A percentile compares a stretch with the other conserved stretches of the same genome.
phyloP scores from a whole-genome alignment of 2,329 filamentous ascomycete genomes.

The Cladosporium sp. region DNA sequence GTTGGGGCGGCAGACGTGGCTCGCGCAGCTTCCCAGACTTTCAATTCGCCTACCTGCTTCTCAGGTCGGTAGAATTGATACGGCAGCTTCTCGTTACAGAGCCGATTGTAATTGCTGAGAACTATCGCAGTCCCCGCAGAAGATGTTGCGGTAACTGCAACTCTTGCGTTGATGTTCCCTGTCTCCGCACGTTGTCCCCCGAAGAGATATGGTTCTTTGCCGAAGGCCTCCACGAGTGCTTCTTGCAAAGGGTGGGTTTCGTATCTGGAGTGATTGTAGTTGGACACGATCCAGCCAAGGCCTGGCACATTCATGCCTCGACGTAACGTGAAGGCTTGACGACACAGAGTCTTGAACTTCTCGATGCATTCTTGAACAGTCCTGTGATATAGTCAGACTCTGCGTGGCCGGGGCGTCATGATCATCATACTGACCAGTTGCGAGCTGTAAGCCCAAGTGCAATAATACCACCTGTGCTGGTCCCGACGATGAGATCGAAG shows the following conservation, averaged over 20 bases:
- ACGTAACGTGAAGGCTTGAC: constrained; percentile 14
- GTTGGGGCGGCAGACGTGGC: constrained; percentile 53
- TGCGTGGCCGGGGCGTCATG: neutral
- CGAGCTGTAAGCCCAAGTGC: constrained; percentile 34
- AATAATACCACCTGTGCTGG: constrained; percentile 36
- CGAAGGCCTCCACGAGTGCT: constrained; percentile 41
- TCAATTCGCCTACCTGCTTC: constrained; percentile 39
- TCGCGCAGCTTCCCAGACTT: constrained; percentile 53
- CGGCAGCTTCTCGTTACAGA: constrained; percentile 21
- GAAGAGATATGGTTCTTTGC: constrained; percentile 39
- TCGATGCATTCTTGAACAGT: constrained; percentile 38
- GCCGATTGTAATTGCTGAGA: constrained; percentile 47
- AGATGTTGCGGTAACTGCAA: constrained; percentile 45
- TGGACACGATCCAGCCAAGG: constrained; percentile 6
- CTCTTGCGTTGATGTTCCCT: constrained; percentile 33
- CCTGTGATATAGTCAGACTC: neutral
- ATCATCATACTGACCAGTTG: neutral
- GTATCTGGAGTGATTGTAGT: constrained; percentile 25
- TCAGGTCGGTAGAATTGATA: constrained; percentile 44
- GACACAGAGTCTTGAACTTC: constrained; percentile 37
- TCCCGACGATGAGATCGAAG: constrained; percentile 51
- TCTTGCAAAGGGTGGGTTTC: constrained; percentile 30
- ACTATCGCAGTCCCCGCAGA: constrained; percentile 39
- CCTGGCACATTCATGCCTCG: constrained; percentile 17
- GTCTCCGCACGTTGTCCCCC: constrained; percentile 34